phyloP scores from a whole-genome alignment of 306 rosid species.

The Cucurbita argyrosperma region DNA sequence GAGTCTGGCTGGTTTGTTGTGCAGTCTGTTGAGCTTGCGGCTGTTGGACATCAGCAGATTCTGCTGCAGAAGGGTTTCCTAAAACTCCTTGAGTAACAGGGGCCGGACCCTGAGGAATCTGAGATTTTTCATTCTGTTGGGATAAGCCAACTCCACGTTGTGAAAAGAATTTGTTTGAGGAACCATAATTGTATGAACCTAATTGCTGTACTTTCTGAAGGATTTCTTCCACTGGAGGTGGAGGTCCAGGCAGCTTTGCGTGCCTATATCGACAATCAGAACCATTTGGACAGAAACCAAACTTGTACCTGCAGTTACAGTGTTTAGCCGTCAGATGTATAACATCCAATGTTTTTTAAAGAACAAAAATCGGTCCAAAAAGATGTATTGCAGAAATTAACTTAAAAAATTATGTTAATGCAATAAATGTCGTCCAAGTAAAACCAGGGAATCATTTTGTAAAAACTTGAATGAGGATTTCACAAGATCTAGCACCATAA shows the following conservation, averaged over 20 bases:
- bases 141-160: constrained; percentile 47
- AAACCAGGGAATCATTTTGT: background rate
- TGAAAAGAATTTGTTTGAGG: constrained; percentile 55
- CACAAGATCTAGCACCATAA: background rate
- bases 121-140: constrained; percentile 73
- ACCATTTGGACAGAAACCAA: constrained; percentile 98
- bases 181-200: constrained; percentile 53
- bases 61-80: constrained; percentile 54
- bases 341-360: background rate
- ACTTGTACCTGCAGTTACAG: constrained; percentile 70
- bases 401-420: background rate
- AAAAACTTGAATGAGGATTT: background rate
- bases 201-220: constrained; percentile 96
- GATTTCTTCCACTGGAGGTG: constrained; percentile 90
- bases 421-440: background rate
- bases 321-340: background rate
- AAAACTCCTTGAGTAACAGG: constrained; percentile 37
- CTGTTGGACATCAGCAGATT: constrained; percentile 71
- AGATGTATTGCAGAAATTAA: background rate
- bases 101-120: constrained; percentile 44
- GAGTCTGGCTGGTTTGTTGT: constrained; percentile 52
- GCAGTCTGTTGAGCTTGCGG: constrained; percentile 66
- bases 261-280: constrained; percentile 97
- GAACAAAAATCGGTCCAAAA: background rate
- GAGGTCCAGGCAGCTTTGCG: constrained; percentile 88